A percentile compares a stretch with the other conserved stretches of the same genome.
These are phyloP conservation scores for Ampelomyces quisqualis DNA, from an alignment of 2,329 filamentous ascomycete genomes.

Conservation along the genomic window DNA sequence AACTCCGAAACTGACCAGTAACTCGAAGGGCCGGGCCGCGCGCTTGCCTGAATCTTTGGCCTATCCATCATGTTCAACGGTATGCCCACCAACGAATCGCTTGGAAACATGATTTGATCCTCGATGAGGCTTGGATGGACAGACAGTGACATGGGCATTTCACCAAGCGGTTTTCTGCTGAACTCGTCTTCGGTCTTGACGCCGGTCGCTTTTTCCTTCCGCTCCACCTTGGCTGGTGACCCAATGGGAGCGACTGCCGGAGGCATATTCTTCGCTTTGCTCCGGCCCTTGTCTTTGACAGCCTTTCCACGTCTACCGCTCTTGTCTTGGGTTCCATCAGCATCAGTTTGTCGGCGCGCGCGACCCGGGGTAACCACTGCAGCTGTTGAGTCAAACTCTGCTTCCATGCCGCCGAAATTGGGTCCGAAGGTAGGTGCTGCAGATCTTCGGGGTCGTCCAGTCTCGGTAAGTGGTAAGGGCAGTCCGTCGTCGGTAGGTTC, in stretches of 20 bases:
- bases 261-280: slow-evolving; percentile 46
- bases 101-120: slow-evolving; percentile 27
- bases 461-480: slow-evolving; percentile 48
- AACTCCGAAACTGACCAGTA: slow-evolving; percentile 87
- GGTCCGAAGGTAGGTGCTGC: slow-evolving; percentile 73
- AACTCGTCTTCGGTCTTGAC: slow-evolving; percentile 41
- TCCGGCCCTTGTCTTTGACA: slow-evolving; percentile 41
- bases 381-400: slow-evolving; percentile 58
- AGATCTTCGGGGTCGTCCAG: slow-evolving; percentile 52
- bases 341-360: slow-evolving; percentile 36
- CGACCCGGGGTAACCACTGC: slow-evolving; percentile 38
- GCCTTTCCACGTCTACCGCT: slow-evolving; percentile 47
- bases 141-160: slow-evolving; percentile 31
- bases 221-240: slow-evolving; percentile 41
- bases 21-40: slow-evolving; percentile 67
- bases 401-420: slow-evolving; percentile 66
- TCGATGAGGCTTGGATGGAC: slow-evolving; percentile 28
- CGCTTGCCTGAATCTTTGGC: slow-evolving; percentile 33
- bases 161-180: slow-evolving; percentile 28
- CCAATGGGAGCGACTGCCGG: slow-evolving; percentile 43
- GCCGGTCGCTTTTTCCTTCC: slow-evolving; percentile 33
- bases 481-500: slow-evolving; percentile 45
- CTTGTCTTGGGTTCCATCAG: slow-evolving; percentile 38
- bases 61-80: slow-evolving; percentile 38
- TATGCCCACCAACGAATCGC: slow-evolving; percentile 23